Evolutionary conservation across 306 rosid genomes (phyloP).

Genomic region (Corylus americana): DNA sequence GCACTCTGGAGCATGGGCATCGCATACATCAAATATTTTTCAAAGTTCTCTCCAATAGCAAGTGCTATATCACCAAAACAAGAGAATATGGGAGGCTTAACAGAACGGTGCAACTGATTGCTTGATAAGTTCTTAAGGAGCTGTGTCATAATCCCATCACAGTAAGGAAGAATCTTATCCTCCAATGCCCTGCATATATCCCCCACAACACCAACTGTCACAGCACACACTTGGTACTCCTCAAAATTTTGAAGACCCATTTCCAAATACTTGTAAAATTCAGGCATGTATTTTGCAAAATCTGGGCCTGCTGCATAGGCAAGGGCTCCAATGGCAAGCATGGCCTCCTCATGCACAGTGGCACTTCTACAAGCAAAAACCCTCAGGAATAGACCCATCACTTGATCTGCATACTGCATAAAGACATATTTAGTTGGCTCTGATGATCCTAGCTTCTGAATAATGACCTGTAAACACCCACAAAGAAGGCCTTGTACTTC

Average conservation of each 20-base stretch:
- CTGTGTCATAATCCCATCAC: conserved; percentile 92
- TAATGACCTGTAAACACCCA: conserved; percentile 88
- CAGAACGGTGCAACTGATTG: conserved; percentile 84
- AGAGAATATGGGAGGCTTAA: conserved; percentile 87
- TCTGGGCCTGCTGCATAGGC: conserved; percentile 78
- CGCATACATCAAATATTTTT: conserved; percentile 81
- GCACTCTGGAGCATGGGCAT: conserved; percentile 94
- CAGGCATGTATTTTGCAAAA: conserved; percentile 80
- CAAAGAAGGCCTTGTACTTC: conserved; percentile 86
- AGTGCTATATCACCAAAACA: conserved; percentile 91
- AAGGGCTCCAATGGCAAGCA: conserved; percentile 96
- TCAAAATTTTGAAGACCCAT: conserved; percentile 91
- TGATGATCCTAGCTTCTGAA: conserved; percentile 81
- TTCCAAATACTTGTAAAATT: conserved; percentile 74
- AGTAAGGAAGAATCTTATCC: conserved; percentile 78
- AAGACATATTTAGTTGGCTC: conserved; percentile 71
- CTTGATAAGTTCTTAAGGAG: conserved; percentile 86
- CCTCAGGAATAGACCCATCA: conserved; percentile 77
- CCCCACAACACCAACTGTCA: conserved; percentile 95
- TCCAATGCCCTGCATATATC: conserved; percentile 91
- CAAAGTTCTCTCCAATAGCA: conserved; percentile 83
- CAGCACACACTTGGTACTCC: conserved; percentile 90
- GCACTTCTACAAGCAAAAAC: conserved; percentile 90
- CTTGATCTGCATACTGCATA: conserved; percentile 77
- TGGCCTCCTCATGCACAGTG: conserved; percentile 91